These are phyloP conservation scores for Backusella mclennaniae DNA, from an alignment of 192 early-diverging fungal species.

Conservation along the genomic window DNA sequence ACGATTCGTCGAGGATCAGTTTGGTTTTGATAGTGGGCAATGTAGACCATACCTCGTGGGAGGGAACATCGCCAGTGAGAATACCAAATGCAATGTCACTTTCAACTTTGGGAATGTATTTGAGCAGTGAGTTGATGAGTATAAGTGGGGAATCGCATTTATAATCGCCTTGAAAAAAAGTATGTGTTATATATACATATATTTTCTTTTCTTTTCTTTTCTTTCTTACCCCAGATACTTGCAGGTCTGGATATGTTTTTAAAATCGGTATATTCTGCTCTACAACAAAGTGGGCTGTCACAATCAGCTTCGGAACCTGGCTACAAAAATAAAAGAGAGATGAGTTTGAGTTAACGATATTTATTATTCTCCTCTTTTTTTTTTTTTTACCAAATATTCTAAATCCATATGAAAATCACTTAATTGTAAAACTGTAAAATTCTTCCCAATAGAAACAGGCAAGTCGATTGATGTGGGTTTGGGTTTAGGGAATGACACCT, in stretches of 20 bases:
- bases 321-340: constrained; percentile 12
- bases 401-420: constrained; percentile 52
- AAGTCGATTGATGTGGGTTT: constrained; percentile 28
- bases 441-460: constrained; percentile 30
- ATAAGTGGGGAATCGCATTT: constrained; percentile 49
- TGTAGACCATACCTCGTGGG: constrained; percentile 52
- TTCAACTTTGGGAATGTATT: constrained; percentile 41
- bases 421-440: constrained; percentile 45
- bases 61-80: constrained; percentile 53
- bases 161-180: constrained; percentile 37
- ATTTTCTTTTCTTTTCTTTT: neutral
- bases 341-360: neutral
- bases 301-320: constrained; percentile 45
- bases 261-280: constrained; percentile 35
- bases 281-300: constrained; percentile 49
- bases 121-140: constrained; percentile 41
- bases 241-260: constrained; percentile 32
- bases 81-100: constrained; percentile 43
- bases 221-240: constrained; percentile 31
- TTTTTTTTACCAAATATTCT: constrained; percentile 26
- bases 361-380: neutral
- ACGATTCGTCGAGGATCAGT: constrained; percentile 36
- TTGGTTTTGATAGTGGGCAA: constrained; percentile 38
- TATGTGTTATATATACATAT: neutral
- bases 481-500: constrained; percentile 41